These are phyloP conservation scores for Rehmannia glutinosa DNA, from an alignment of 257 asterid species.

Conservation along the genomic window DNA sequence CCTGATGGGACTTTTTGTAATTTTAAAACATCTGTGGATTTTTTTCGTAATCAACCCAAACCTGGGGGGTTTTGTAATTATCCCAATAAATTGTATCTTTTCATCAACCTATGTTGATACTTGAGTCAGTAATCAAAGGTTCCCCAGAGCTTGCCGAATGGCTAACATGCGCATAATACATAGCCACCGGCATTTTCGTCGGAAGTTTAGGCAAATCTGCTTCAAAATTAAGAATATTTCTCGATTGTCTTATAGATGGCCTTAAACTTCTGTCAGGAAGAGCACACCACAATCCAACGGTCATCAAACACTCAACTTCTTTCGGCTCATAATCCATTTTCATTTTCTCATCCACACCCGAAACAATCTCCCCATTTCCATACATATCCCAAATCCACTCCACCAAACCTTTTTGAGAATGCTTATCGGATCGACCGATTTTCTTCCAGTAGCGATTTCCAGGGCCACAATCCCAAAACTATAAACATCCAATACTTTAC, in stretches of 20 bases:
- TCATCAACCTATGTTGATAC: slow-evolving; percentile 9
- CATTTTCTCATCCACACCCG: slow-evolving; percentile 15
- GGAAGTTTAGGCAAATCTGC: slow-evolving; percentile 15
- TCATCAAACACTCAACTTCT: slow-evolving; percentile 18
- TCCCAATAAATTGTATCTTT: no score
- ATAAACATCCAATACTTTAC: slow-evolving; percentile 33
- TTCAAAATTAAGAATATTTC: slow-evolving; percentile 14
- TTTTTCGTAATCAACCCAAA: no score
- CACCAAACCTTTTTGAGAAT: not conserved
- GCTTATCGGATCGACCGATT: not conserved
- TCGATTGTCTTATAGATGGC: slow-evolving; percentile 26
- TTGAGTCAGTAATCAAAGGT: not conserved
- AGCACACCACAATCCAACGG: slow-evolving; percentile 36
- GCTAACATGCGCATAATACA: not conserved
- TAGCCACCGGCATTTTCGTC: not conserved
- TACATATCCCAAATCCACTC: slow-evolving; percentile 29
- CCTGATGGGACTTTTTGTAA: no score
- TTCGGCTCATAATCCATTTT: not conserved
- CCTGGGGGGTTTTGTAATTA: no score
- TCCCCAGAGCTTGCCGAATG: not conserved
- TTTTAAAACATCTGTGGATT: no score
- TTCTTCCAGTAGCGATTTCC: slow-evolving; percentile 31
- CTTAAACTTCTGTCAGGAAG: slow-evolving; percentile 21
- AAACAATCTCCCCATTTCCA: slow-evolving; percentile 16
- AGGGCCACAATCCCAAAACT: slow-evolving; percentile 33